Conservation (phyloP, 495 filamentous ascomycete species). For the Aspergillus funiculosus region DNA sequence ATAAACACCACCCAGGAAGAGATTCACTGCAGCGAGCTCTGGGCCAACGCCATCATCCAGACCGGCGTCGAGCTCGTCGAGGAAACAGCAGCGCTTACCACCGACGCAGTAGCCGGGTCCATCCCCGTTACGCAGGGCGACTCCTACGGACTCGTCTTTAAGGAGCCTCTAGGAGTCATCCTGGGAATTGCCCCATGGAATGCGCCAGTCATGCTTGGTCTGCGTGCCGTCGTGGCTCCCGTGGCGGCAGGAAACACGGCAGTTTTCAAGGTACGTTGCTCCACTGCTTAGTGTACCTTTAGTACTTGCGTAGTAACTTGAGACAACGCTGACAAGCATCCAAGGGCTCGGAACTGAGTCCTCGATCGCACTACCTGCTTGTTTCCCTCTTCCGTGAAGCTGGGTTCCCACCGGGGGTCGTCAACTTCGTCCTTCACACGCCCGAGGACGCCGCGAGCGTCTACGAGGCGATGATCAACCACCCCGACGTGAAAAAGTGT, state of each 20-base stretch:
- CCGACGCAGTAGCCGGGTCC: neutral
- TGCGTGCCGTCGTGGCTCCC: conserved; percentile 60
- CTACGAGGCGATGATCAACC: conserved; percentile 50
- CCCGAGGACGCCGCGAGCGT: conserved; percentile 49
- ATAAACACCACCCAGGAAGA: no score
- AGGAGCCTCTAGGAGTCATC: conserved; percentile 69
- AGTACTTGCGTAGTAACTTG: no score
- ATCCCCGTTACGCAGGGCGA: conserved; percentile 8
- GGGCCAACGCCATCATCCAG: conserved; percentile 6
- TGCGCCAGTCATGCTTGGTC: conserved; percentile 48
- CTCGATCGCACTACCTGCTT: conserved; percentile 53
- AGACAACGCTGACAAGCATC: no score
- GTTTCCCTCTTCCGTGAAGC: conserved; percentile 15
- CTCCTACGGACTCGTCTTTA: conserved; percentile 36
- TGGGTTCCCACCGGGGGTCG: conserved; percentile 36
- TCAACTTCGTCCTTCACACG: conserved; percentile 53
- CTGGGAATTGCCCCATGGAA: conserved; percentile 74
- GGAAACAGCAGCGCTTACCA: conserved; percentile 15
- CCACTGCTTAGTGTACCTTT: no score
- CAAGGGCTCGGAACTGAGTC: conserved; percentile 63
- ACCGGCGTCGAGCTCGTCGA: conserved; percentile 11
- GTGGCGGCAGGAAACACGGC: conserved; percentile 67
- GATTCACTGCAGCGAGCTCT: neutral
- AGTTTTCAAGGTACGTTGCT: no score
- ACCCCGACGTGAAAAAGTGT: conserved; percentile 53